A percentile compares a stretch with the other conserved stretches of the same genome.
Evolutionary conservation across 306 rosid genomes (phyloP).

Genomic region (Rosa chinensis): DNA sequence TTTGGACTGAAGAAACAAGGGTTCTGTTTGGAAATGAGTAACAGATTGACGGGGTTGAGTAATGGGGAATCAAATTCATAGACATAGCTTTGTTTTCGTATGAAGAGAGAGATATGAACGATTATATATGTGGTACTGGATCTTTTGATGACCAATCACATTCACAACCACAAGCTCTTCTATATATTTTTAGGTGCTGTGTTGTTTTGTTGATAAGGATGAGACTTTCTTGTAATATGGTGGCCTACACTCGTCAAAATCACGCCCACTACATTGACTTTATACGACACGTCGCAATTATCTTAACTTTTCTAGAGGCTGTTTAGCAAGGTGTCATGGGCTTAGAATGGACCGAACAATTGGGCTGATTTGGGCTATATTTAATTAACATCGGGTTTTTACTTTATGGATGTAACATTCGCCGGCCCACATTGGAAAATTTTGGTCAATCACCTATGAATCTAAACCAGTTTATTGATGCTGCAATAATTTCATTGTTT

Average conservation of each 20-base stretch:
- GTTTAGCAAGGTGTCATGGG: no score
- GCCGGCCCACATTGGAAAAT: no score
- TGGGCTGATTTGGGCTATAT: no score
- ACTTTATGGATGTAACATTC: no score
- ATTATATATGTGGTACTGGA: neutral
- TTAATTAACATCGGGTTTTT: no score
- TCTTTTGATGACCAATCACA: neutral
- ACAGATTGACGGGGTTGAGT: neutral
- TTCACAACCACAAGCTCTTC: constrained; percentile 4
- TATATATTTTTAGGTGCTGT: neutral
- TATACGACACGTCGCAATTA: neutral
- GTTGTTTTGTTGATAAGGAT: constrained; percentile 3
- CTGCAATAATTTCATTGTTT: no score
- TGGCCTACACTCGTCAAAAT: constrained; percentile 1
- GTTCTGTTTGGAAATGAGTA: neutral
- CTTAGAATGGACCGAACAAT: no score
- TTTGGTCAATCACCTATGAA: no score
- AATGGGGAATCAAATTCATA: neutral
- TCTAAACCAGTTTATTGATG: no score
- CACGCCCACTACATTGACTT: constrained; percentile 3
- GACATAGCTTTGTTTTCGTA: neutral
- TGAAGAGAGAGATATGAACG: neutral
- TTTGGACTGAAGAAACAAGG: neutral
- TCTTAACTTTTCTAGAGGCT: no score
- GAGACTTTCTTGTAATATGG: neutral